A percentile compares a stretch with the other conserved stretches of the same genome.
phyloP scores from a whole-genome alignment of 106 monocot species.

The Dioscorea dumetorum region DNA sequence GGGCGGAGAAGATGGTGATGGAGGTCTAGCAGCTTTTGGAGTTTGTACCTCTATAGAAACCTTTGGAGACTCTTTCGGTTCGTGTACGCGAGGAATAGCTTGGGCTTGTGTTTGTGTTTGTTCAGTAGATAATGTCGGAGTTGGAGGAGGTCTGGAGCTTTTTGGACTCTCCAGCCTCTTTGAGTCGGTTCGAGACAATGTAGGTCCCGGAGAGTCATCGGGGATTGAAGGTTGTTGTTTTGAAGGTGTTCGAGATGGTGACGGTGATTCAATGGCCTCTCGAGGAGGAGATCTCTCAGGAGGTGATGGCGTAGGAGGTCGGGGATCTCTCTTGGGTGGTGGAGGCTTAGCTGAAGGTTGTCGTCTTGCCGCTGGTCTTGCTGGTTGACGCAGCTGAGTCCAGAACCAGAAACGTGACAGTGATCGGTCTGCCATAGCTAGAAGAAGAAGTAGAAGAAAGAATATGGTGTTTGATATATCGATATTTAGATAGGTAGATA shows the following conservation, averaged over 20 bases:
- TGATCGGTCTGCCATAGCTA: constrained; percentile 18
- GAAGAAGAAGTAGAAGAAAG: background rate
- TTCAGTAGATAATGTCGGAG: too few species aligned
- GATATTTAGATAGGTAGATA: background rate
- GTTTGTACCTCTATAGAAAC: too few species aligned
- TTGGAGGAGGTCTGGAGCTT: background rate
- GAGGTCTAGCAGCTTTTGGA: background rate
- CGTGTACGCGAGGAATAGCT: too few species aligned
- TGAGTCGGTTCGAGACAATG: background rate
- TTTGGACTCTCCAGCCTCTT: background rate
- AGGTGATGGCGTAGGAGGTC: constrained; percentile 1
- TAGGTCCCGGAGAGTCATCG: background rate
- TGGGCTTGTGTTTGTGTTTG: too few species aligned
- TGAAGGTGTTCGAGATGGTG: background rate
- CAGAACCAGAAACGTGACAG: constrained; percentile 28
- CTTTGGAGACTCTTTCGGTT: too few species aligned
- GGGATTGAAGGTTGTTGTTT: background rate
- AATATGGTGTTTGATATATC: too few species aligned
- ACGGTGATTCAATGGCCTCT: background rate
- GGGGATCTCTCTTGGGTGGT: background rate
- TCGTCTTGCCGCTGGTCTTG: background rate
- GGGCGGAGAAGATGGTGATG: background rate
- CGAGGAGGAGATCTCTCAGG: background rate
- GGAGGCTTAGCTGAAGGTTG: constrained; percentile 3
- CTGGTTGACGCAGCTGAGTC: background rate